Conservation (phyloP, 1,284 basidiomycete species). For the Chalciporus sp. region DNA sequence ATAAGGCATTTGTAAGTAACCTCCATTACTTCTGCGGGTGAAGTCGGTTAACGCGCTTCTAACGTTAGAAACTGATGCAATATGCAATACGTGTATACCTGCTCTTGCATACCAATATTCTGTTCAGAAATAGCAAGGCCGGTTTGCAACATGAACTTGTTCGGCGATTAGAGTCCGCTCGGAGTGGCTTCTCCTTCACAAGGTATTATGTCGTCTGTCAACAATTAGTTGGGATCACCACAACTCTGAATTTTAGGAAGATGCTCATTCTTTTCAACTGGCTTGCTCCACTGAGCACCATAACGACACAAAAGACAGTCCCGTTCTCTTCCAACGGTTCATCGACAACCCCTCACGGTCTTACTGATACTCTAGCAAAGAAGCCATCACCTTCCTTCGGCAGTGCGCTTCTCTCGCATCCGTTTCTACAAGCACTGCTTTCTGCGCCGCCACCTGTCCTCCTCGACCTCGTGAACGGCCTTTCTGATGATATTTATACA, state of each 20-base stretch:
- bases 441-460: slow-evolving; percentile 83
- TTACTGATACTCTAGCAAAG: slow-evolving; percentile 23
- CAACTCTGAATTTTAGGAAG: slow-evolving; percentile 51
- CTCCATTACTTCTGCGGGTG: neutral
- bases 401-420: slow-evolving; percentile 37
- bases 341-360: slow-evolving; percentile 22
- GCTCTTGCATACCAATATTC: slow-evolving; percentile 60
- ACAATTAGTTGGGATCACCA: slow-evolving; percentile 1
- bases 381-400: slow-evolving; percentile 16
- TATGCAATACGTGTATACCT: slow-evolving; percentile 76
- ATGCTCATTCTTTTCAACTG: slow-evolving; percentile 80
- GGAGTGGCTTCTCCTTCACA: slow-evolving; percentile 67
- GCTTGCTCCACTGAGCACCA: slow-evolving; percentile 68
- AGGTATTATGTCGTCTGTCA: slow-evolving; percentile 45
- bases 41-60: slow-evolving; percentile 7
- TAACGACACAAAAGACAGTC: slow-evolving; percentile 63
- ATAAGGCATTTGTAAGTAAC: slow-evolving; percentile 76
- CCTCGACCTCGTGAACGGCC: slow-evolving; percentile 70
- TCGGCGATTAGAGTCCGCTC: slow-evolving; percentile 60
- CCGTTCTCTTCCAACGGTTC: slow-evolving; percentile 48
- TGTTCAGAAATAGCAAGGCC: slow-evolving; percentile 43
- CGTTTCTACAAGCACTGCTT: slow-evolving; percentile 70
- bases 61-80: slow-evolving; percentile 75
- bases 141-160: slow-evolving; percentile 59
- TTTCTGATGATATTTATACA: slow-evolving; percentile 76